Conservation (phyloP, 306 rosid species). For the Acmispon strigosus region DNA sequence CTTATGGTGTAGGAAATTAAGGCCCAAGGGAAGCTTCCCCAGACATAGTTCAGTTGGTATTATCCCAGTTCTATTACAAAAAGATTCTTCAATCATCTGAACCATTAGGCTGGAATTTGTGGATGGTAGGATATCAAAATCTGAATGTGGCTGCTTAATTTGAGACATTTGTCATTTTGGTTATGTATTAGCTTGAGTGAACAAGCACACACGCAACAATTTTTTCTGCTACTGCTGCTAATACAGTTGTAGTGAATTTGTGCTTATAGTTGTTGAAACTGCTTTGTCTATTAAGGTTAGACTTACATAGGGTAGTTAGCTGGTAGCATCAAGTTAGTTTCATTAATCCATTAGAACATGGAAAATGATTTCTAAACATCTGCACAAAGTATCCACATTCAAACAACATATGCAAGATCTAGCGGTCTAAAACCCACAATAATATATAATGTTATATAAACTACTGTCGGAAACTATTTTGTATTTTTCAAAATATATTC, state of each 20-base stretch:
- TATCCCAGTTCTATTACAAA: background rate
- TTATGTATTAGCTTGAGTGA: background rate
- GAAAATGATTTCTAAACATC: no score
- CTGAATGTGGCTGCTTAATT: background rate
- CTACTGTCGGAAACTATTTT: no score
- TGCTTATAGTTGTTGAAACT: conserved; percentile 14
- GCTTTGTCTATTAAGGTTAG: conserved; percentile 9
- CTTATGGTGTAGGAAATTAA: background rate
- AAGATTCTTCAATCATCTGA: background rate
- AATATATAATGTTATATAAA: no score
- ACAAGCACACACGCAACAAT: background rate
- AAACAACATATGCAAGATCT: no score
- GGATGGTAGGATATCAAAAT: conserved; percentile 17
- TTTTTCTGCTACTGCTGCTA: background rate
- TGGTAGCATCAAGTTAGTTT: conserved; percentile 1
- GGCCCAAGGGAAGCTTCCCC: background rate
- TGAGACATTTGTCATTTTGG: conserved; percentile 10
- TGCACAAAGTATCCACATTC: no score
- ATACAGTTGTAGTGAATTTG: background rate
- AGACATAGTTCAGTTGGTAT: background rate
- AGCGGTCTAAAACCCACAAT: no score
- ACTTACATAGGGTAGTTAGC: background rate
- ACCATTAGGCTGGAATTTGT: conserved; percentile 2
- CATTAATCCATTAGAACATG: background rate
- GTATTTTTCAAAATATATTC: no score